Evolutionary conservation across 345 rosid species (phyloP), one percentile per base, ranked within the genome.

Genomic region (Eucalyptus sp.): DNA sequence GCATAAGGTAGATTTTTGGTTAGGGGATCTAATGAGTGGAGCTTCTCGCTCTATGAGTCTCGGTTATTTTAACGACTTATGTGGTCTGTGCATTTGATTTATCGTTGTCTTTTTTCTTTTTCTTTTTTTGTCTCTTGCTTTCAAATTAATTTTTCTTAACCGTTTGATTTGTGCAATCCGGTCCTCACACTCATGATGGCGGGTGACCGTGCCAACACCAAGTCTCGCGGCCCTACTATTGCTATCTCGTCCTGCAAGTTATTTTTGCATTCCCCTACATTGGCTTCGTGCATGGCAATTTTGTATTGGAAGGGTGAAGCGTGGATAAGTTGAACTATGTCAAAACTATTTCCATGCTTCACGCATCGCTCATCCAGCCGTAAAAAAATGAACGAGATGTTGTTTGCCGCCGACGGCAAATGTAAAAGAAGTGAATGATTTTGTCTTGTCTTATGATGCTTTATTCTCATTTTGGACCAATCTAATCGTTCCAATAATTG

Each of bases 121-220:
- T 58, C 4, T 8, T 11, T 52, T 52, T 17, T 7, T 7, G 24
- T 52, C 58, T 62, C 17, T 27, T 56, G 13, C 62, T 56, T 60
- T 60, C 31, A 25, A 60, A 60, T 60, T 58, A 49, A 50, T 13
- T 50, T 11, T 13, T 14, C 17, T 50, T 50, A 50, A 50, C 17
- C 2, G 17, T 50, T 50, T 15, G 17, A 50, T 50, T 13, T 50
- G 54, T 50, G 18, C 18, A 14, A 15, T 50, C 18, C 7, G 20
- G 3, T 50, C 62, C 62, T 25, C 64, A 6, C 64, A 29, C 51
- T 29, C 68, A 29, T 10, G 33, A 29, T 62, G 20, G 41, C 43
- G 3, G 31, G 12, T 5, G 12, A 31, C 79, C 1, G 1, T 31
- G 33, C 17, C 5, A 1, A 7, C 17, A 29, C 17, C 17, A 6